phyloP scores from a whole-genome alignment of 331 rosid species.

The Malus hybrid region DNA sequence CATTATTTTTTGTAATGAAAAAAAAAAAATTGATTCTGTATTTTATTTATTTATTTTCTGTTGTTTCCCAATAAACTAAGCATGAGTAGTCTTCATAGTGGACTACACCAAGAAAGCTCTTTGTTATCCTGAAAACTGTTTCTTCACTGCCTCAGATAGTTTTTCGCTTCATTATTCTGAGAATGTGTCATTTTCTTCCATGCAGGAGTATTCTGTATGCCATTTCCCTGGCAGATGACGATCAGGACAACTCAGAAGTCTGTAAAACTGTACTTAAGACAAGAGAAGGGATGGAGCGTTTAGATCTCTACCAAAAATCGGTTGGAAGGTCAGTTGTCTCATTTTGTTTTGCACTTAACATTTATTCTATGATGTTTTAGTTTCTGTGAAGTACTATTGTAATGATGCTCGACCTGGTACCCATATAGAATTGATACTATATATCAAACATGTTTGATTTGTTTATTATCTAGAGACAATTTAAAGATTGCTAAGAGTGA shows the following conservation, averaged over 20 bases:
- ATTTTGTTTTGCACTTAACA: neutral
- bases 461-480: neutral
- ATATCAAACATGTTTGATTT: neutral
- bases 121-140: neutral
- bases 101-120: neutral
- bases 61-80: neutral
- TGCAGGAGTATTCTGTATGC: slow-evolving; percentile 79
- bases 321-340: slow-evolving; percentile 63
- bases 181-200: slow-evolving; percentile 7
- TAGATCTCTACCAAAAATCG: slow-evolving; percentile 72
- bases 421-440: neutral
- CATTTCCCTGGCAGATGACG: slow-evolving; percentile 70
- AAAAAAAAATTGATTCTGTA: neutral
- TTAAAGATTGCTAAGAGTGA: neutral
- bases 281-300: slow-evolving; percentile 61
- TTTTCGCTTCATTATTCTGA: neutral
- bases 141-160: neutral
- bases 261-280: slow-evolving; percentile 57
- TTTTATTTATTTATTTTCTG: neutral
- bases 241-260: slow-evolving; percentile 47
- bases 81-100: neutral
- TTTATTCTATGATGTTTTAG: neutral
- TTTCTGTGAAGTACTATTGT: neutral
- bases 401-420: neutral
- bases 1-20: neutral